Percentiles rank a stretch among this genome's conserved stretches.
These are phyloP conservation scores for Omphalotus olearius DNA, from an alignment of 1,284 basidiomycete genomes.

Conservation along the genomic window DNA sequence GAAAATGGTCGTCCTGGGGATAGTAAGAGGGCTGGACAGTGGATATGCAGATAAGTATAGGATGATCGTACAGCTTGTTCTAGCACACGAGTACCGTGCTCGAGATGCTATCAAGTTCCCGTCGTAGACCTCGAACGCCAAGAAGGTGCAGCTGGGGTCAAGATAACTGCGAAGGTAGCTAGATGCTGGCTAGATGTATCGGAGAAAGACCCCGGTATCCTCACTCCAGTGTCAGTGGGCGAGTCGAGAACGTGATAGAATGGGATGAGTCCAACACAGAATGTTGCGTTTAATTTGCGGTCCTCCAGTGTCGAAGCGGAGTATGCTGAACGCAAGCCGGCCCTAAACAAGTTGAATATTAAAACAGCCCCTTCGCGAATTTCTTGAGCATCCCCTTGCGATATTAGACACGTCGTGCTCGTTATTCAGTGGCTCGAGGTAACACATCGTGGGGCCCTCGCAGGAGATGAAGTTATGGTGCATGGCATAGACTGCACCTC, in stretches of 20 bases:
- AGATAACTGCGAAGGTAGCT: conserved; percentile 13
- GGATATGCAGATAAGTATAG: conserved; percentile 14
- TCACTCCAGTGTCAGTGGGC: neutral
- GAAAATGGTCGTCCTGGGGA: conserved; percentile 13
- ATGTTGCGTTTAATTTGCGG: neutral
- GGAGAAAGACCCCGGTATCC: conserved; percentile 16
- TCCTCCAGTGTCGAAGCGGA: conserved; percentile 16
- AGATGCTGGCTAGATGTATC: conserved; percentile 11
- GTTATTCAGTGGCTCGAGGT: conserved; percentile 45
- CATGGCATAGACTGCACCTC: conserved; percentile 82
- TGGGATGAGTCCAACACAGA: conserved; percentile 18
- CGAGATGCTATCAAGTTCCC: conserved; percentile 11
- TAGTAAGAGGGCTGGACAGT: conserved; percentile 6
- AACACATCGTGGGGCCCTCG: conserved; percentile 66
- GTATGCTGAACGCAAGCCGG: too few species aligned
- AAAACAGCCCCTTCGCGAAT: conserved; percentile 3
- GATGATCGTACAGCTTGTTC: conserved; percentile 14
- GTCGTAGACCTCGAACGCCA: neutral
- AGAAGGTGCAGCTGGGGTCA: conserved; percentile 13
- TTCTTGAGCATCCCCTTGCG: conserved; percentile 51
- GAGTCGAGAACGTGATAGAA: conserved; percentile 17
- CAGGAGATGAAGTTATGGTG: conserved; percentile 87
- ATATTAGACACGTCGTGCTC: conserved; percentile 50
- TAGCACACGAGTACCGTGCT: conserved; percentile 14
- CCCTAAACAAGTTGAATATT: neutral